Evolutionary conservation across 1,284 basidiomycete species (phyloP).

Genomic region (Singerocomus inundabilis): DNA sequence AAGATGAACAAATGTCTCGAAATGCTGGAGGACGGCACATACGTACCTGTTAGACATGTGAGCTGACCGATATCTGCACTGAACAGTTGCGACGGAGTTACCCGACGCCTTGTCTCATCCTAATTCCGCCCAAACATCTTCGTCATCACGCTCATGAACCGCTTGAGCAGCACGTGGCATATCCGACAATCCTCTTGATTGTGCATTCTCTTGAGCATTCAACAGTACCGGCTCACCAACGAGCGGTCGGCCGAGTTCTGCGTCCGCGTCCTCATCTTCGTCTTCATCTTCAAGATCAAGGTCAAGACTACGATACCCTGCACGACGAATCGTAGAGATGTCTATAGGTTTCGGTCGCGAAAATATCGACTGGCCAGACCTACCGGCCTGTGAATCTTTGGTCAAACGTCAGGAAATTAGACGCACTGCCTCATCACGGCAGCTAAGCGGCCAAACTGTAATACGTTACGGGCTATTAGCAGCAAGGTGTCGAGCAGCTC

Average conservation of each 20-base stretch:
- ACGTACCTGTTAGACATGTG: neutral
- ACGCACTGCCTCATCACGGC: constrained; percentile 87
- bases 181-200: constrained; percentile 36
- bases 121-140: constrained; percentile 73
- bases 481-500: constrained; percentile 89
- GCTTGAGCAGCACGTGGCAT: constrained; percentile 60
- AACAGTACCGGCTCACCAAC: constrained; percentile 55
- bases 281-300: constrained; percentile 72
- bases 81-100: neutral
- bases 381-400: constrained; percentile 33
- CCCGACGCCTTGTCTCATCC: constrained; percentile 38
- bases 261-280: constrained; percentile 45
- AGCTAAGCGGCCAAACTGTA: constrained; percentile 88
- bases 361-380: constrained; percentile 93
- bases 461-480: constrained; percentile 84
- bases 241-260: constrained; percentile 54
- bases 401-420: constrained; percentile 4
- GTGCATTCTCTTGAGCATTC: constrained; percentile 47
- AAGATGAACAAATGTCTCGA: neutral
- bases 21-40: neutral
- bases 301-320: constrained; percentile 65
- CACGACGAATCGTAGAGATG: constrained; percentile 67
- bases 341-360: constrained; percentile 91
- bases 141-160: constrained; percentile 54
- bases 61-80: neutral